Conservation (phyloP, 163 green algal species). For the Coccomyxa subellipsoidea region DNA sequence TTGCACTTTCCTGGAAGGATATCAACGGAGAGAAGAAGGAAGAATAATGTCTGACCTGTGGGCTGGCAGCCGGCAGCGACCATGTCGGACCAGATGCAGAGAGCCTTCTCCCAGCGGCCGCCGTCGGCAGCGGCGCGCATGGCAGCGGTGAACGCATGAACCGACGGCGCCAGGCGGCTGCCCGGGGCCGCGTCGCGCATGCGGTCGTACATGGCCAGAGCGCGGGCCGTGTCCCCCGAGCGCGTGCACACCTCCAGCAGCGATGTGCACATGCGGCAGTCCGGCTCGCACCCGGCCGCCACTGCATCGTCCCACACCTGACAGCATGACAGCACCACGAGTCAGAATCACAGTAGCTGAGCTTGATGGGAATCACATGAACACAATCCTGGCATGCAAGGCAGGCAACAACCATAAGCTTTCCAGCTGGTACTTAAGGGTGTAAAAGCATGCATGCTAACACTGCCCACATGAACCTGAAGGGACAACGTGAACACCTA, state of each 20-base stretch:
- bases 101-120: conserved; percentile 52
- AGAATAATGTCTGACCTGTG: conserved; percentile 37
- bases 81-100: conserved; percentile 86
- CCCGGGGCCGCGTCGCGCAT: conserved; percentile 54
- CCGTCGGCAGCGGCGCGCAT: conserved; percentile 81
- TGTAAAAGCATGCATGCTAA: no score
- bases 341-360: no score
- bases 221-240: conserved; percentile 59
- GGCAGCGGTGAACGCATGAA: conserved; percentile 84
- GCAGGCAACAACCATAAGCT: no score
- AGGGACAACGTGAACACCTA: no score
- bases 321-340: conserved; percentile 3
- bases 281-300: conserved; percentile 44
- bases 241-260: conserved; percentile 79
- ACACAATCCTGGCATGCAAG: no score
- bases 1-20: no score
- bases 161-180: conserved; percentile 61
- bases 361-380: no score
- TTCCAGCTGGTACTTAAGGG: no score
- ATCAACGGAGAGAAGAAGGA: not conserved
- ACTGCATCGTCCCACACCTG: conserved; percentile 70
- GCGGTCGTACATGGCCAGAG: conserved; percentile 61
- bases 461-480: no score
- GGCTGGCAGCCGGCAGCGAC: conserved; percentile 45
- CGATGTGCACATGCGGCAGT: conserved; percentile 80